Base-by-base conservation (phyloP, 2,329 filamentous ascomycete species). In the Blastomyces parvus region DNA sequence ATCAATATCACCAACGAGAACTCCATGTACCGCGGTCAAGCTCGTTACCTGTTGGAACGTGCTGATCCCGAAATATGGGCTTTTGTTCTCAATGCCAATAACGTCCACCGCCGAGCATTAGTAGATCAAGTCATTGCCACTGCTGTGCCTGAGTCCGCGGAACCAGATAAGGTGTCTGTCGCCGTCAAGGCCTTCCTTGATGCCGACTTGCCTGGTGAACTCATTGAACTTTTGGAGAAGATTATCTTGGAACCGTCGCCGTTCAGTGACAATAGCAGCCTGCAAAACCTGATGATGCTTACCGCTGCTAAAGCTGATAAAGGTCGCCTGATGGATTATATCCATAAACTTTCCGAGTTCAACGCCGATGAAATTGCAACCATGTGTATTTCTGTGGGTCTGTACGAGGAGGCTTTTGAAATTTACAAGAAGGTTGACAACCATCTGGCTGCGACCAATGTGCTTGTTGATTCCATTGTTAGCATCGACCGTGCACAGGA, bases 1-100 rank as follows among this genome's bases (percentile, higher is more conserved):
- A 93, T 99, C 78, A 94, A 89, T 76, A 93, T 99, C 73, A 97
- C 94, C 72, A 99, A 97, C 71, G 95, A 99, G 79, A 99, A 99
- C 79, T 88, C 90, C n/a, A 99, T 99, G 94, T 99, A 96, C 84
- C 89, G 92, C 71, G 90, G 90, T n/a, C 94, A 99, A 77, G 93
- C 92, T 64, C 88, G 94, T 46, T 99, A 99, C 77, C 83, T 99
- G 30, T 82, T 99, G 61, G 92, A 97, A 71, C 88, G 94, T 68
- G 88, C 90, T 46, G 94, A 99, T 72, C 76, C 82, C 2, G 94
- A 99, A 75, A 86, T 99, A 58, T 99, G 95, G 95, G 83, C 84
- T 61, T 99, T 97, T 73, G 94, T 97, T 17, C 83, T 99, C 42
- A 96, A 89, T 75, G 87, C 91, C 70, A 97, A 97, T 83, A 99